A percentile compares a stretch with the other conserved stretches of the same genome.
Conservation (phyloP, 179 eudicot species). For the Spinacia oleracea region DNA sequence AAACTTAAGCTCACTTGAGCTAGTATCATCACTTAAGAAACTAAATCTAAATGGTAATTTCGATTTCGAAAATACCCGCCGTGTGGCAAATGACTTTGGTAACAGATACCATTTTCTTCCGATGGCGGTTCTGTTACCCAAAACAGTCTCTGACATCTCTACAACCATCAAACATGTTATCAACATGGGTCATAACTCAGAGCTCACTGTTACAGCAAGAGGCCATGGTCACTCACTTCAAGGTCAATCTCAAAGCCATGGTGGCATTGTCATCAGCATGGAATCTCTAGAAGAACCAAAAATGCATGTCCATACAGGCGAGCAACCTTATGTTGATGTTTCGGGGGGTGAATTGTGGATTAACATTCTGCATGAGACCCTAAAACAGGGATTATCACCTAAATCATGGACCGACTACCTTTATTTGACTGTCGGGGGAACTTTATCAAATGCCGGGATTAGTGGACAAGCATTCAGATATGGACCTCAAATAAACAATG, state of each 20-base stretch:
- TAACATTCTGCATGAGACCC: conserved; percentile 46
- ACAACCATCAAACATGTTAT: conserved; percentile 57
- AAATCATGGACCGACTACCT: conserved; percentile 68
- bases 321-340: conserved; percentile 53
- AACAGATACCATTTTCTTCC: conserved; percentile 57
- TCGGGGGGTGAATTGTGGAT: conserved; percentile 60
- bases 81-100: conserved; percentile 77
- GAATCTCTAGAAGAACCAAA: conserved; percentile 53
- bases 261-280: conserved; percentile 84
- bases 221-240: conserved; percentile 91
- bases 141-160: conserved; percentile 73
- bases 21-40: conserved; percentile 31
- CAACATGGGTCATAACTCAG: conserved; percentile 62
- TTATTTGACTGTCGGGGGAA: conserved; percentile 61
- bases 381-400: conserved; percentile 51
- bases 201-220: conserved; percentile 81
- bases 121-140: conserved; percentile 63
- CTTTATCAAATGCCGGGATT: conserved; percentile 66
- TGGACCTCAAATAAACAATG: conserved; percentile 59
- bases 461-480: conserved; percentile 60
- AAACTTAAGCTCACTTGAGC: conserved; percentile 24
- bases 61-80: conserved; percentile 49
- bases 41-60: conserved; percentile 59
- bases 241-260: conserved; percentile 79
- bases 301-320: conserved; percentile 55